Conservation (phyloP, 2,329 filamentous ascomycete species). For the Didymella glomerata region DNA sequence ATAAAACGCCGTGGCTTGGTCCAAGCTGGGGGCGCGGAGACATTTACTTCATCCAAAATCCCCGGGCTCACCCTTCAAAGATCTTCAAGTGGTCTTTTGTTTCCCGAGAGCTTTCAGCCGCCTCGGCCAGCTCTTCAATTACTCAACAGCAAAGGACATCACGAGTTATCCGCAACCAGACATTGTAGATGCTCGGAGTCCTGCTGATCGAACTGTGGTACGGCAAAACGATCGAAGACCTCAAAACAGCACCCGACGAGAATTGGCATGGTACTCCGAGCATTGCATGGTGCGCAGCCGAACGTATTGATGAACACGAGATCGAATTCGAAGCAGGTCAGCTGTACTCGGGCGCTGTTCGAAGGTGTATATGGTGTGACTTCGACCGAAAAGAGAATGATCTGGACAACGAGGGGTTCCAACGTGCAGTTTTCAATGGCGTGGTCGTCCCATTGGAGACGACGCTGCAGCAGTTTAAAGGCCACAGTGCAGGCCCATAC, state of each 20-base stretch:
- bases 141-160: too few relatives aligned
- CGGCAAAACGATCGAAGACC: conserved; percentile 34
- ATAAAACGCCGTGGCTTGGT: neutral
- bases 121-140: too few relatives aligned
- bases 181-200: conserved; percentile 45
- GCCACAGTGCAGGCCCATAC: too few relatives aligned
- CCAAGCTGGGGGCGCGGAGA: neutral
- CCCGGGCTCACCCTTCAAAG: too few relatives aligned
- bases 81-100: neutral
- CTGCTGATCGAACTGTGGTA: conserved; percentile 49
- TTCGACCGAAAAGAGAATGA: neutral
- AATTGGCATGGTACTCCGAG: conserved; percentile 22
- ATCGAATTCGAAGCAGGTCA: conserved; percentile 4
- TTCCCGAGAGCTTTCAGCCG: neutral
- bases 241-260: conserved; percentile 24
- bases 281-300: conserved; percentile 22
- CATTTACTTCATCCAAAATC: neutral
- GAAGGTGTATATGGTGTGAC: neutral
- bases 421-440: neutral
- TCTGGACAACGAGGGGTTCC: neutral
- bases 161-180: conserved; percentile 38
- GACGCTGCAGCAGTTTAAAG: neutral
- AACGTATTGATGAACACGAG: conserved; percentile 21
- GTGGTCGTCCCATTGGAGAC: neutral
- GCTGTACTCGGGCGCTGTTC: neutral